Conservation (phyloP, 495 filamentous ascomycete species). For the Penicillium samsonianum region DNA sequence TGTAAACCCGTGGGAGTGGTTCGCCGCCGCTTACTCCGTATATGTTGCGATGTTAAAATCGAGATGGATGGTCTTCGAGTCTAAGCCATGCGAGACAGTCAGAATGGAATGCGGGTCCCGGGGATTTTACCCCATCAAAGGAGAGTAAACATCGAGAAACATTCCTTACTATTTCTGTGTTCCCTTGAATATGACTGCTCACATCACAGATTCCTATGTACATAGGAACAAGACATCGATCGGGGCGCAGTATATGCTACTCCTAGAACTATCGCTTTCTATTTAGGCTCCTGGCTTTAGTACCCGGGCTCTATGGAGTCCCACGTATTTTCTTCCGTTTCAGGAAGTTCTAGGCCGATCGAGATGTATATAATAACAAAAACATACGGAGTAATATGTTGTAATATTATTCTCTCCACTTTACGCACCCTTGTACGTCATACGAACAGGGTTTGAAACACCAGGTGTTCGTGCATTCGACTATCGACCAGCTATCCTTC, state of each 20-base stretch:
- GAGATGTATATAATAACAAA: neutral
- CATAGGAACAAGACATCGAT: neutral
- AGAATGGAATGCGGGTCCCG: neutral
- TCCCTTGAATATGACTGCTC: neutral
- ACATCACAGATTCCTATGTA: neutral
- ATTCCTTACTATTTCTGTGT: neutral
- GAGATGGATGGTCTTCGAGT: neutral
- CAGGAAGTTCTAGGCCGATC: neutral
- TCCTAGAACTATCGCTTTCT: neutral
- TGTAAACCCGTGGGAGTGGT: neutral
- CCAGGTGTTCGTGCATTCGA: neutral
- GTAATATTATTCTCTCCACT: neutral
- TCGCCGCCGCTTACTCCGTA: neutral
- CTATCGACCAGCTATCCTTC: neutral
- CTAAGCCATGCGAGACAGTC: neutral
- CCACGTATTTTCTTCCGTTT: neutral
- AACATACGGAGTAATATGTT: neutral
- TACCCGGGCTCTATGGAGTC: neutral
- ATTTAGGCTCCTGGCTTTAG: neutral
- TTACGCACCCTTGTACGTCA: neutral
- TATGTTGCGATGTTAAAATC: neutral
- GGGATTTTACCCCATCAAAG: neutral
- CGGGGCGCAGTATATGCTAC: neutral
- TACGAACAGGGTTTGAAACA: neutral
- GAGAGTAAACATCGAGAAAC: neutral